Evolutionary conservation across 2,329 filamentous ascomycete genomes (phyloP).

Genomic region (Alternaria infectoria): DNA sequence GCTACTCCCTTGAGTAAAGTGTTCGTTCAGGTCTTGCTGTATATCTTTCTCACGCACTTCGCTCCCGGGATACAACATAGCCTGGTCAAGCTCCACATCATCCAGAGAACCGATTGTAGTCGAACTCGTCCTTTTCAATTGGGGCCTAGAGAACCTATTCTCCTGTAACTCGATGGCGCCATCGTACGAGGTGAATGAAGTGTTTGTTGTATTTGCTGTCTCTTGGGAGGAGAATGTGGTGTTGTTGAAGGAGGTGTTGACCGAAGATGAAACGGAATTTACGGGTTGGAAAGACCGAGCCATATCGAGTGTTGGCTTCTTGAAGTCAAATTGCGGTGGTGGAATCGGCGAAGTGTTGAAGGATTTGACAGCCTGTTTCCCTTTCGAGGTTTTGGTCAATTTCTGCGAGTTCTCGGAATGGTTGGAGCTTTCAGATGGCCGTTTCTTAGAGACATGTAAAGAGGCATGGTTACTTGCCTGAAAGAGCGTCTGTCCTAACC

Average conservation of each 20-base stretch:
- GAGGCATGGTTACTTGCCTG: constrained; percentile 36
- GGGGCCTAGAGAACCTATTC: neutral
- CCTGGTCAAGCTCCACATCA: constrained; percentile 17
- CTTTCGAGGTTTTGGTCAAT: constrained; percentile 33
- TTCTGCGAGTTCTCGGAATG: constrained; percentile 32
- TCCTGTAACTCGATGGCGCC: constrained; percentile 8
- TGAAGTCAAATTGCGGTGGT: constrained; percentile 18
- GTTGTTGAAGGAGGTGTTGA: constrained; percentile 32
- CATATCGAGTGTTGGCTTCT: constrained; percentile 29
- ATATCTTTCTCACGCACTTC: constrained; percentile 6
- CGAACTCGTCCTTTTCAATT: constrained; percentile 24
- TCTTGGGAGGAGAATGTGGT: constrained; percentile 32
- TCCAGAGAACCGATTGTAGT: constrained; percentile 26
- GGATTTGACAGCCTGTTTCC: constrained; percentile 26
- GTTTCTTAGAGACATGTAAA: constrained; percentile 25
- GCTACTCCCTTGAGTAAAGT: constrained; percentile 17
- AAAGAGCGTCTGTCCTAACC: constrained; percentile 23
- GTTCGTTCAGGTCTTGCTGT: constrained; percentile 1
- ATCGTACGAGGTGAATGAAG: constrained; percentile 31
- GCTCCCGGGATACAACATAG: constrained; percentile 10
- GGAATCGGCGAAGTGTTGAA: neutral
- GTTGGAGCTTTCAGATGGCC: constrained; percentile 25
- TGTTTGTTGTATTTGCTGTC: constrained; percentile 25
- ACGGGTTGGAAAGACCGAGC: constrained; percentile 25
- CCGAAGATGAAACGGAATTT: constrained; percentile 18